These are phyloP conservation scores for Apiospora hydei DNA, from an alignment of 2,329 filamentous ascomycete genomes.

Conservation along the genomic window DNA sequence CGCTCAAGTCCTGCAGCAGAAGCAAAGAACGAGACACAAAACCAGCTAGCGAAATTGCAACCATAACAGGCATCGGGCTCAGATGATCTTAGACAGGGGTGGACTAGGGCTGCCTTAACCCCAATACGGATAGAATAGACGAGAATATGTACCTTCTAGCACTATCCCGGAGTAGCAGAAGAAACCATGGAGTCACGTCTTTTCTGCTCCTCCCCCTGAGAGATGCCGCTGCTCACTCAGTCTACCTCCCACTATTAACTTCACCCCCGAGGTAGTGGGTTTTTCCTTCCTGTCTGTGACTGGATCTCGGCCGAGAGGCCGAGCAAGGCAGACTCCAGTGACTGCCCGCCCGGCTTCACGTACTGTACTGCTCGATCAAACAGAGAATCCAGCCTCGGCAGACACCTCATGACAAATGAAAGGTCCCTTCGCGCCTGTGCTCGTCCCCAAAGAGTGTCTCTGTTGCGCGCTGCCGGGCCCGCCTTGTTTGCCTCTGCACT, in stretches of 20 bases:
- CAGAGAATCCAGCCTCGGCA: neutral
- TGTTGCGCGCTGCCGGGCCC: neutral
- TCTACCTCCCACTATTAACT: neutral
- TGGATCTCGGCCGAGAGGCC: neutral
- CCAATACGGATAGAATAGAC: slow-evolving; percentile 12
- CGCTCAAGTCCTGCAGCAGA: neutral
- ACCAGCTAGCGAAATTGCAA: neutral
- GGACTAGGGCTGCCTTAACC: neutral
- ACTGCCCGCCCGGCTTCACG: neutral
- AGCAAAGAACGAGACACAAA: neutral
- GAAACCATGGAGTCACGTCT: neutral
- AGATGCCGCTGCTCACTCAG: neutral
- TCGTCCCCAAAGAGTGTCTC: neutral
- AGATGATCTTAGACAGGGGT: slow-evolving; percentile 13
- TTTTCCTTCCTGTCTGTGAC: neutral
- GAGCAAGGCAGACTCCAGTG: neutral
- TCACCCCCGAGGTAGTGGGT: neutral
- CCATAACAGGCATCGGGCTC: neutral
- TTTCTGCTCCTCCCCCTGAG: neutral
- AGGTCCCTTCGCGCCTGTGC: neutral
- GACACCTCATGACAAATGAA: neutral
- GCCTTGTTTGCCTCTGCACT: neutral
- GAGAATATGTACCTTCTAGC: slow-evolving; percentile 1
- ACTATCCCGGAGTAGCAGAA: slow-evolving; percentile 9
- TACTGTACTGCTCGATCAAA: neutral